phyloP scores from a whole-genome alignment of 1,284 basidiomycete genomes.

The Exobasidium rhododendri region DNA sequence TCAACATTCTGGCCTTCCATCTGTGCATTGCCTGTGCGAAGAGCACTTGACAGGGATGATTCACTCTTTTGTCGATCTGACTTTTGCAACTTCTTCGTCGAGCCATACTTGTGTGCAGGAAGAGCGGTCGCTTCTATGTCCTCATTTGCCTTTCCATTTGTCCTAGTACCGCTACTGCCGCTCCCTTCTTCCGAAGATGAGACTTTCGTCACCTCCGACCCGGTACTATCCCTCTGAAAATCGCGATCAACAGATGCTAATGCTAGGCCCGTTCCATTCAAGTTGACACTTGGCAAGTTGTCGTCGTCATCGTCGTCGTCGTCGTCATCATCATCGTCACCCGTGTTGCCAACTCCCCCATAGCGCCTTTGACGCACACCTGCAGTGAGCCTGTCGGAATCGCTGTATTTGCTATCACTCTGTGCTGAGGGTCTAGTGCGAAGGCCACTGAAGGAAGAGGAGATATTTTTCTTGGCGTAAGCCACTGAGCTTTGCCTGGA shows the following conservation, averaged over 20 bases:
- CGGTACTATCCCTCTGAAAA: background rate
- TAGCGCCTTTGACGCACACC: background rate
- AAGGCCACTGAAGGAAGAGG: background rate
- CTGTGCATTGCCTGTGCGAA: too few relatives aligned
- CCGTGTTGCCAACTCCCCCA: background rate
- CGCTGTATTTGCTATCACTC: background rate
- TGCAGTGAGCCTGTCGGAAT: background rate
- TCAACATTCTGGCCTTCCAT: too few relatives aligned
- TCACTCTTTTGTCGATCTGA: too few relatives aligned
- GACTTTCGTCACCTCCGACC: background rate
- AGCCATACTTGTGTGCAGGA: too few relatives aligned
- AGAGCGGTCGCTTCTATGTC: background rate
- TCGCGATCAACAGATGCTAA: background rate
- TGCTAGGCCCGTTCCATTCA: background rate
- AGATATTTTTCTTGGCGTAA: background rate
- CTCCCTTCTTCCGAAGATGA: background rate
- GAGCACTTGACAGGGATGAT: too few relatives aligned
- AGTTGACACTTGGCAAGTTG: background rate
- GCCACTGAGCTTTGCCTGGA: background rate
- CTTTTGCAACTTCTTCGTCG: too few relatives aligned
- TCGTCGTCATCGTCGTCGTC: background rate
- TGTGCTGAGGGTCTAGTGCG: background rate
- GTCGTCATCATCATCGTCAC: background rate
- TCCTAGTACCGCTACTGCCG: background rate
- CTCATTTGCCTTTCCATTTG: background rate